phyloP scores from a whole-genome alignment of 2,329 filamentous ascomycete species.

The Sporothrix protearum region DNA sequence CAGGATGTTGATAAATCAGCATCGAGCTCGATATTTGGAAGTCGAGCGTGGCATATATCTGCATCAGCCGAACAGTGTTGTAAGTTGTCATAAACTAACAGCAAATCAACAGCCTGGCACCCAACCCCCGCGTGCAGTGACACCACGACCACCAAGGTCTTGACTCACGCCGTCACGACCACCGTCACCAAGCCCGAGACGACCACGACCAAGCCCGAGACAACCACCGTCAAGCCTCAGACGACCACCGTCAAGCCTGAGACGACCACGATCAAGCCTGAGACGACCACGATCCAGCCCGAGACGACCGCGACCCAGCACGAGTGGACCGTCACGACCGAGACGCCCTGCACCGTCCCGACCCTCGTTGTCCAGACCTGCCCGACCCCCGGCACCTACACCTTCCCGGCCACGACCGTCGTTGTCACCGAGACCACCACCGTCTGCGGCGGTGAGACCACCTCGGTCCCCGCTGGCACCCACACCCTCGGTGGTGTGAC shows the following conservation, averaged over 20 bases:
- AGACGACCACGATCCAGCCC: too few species aligned
- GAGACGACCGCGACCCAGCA: not conserved
- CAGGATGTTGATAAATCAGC: not conserved
- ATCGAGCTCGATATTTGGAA: not conserved
- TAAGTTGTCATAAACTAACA: not conserved
- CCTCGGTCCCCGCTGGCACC: slow-evolving; percentile 59
- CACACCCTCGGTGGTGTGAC: slow-evolving; percentile 71
- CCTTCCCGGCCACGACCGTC: slow-evolving; percentile 68
- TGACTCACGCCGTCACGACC: slow-evolving; percentile 5
- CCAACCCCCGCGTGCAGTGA: slow-evolving; percentile 11
- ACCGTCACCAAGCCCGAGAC: slow-evolving; percentile 12
- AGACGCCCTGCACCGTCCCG: slow-evolving; percentile 40
- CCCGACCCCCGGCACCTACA: slow-evolving; percentile 69
- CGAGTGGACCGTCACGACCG: slow-evolving; percentile 27
- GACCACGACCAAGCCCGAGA: not conserved
- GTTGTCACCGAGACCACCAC: slow-evolving; percentile 65
- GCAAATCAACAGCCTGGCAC: slow-evolving; percentile 4
- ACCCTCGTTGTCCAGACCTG: slow-evolving; percentile 53
- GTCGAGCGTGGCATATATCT: not conserved
- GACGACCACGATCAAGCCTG: too few species aligned
- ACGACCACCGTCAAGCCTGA: slow-evolving; percentile 12
- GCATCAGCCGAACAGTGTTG: not conserved
- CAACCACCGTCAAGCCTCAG: not conserved
- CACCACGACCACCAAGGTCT: slow-evolving; percentile 18
- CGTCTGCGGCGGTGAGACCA: slow-evolving; percentile 61